phyloP scores from a whole-genome alignment of 2,329 filamentous ascomycete species.

The Lasiodiplodia sp. region DNA sequence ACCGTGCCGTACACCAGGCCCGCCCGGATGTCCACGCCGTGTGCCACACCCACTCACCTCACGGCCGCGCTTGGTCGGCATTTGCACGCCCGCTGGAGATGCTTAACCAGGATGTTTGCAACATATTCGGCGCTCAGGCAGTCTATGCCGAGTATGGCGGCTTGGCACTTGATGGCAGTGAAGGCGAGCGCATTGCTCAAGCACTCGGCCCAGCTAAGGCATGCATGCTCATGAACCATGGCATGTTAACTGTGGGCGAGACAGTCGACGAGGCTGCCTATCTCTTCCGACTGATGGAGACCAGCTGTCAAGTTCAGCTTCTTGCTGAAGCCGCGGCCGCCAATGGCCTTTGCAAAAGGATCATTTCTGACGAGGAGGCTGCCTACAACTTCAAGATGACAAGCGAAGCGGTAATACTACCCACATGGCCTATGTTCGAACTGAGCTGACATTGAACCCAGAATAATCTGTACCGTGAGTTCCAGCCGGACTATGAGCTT shows the following conservation, averaged over 20 bases:
- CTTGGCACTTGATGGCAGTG: constrained; percentile 66
- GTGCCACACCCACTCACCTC: constrained; percentile 71
- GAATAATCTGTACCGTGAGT: constrained; percentile 59
- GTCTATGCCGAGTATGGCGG: constrained; percentile 72
- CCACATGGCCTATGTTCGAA: neutral
- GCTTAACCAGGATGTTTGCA: constrained; percentile 72
- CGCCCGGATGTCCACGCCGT: constrained; percentile 70
- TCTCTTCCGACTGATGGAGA: constrained; percentile 72
- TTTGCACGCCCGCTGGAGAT: constrained; percentile 73
- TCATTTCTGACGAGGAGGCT: constrained; percentile 64
- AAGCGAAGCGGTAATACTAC: constrained; percentile 46
- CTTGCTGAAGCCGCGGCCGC: constrained; percentile 72
- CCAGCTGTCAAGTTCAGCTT: constrained; percentile 72
- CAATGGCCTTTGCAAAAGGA: constrained; percentile 58
- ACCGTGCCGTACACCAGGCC: constrained; percentile 71
- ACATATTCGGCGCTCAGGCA: constrained; percentile 68
- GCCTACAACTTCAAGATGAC: constrained; percentile 60
- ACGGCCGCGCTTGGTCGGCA: constrained; percentile 71
- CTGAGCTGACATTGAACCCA: neutral
- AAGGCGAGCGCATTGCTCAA: constrained; percentile 69
- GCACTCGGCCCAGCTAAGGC: constrained; percentile 71
- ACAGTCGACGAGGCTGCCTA: constrained; percentile 80
- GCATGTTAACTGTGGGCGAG: constrained; percentile 71
- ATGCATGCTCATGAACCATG: constrained; percentile 74
- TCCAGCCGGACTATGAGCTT: constrained; percentile 56